Conservation (phyloP, 2,329 filamentous ascomycete species). For the Chaetothyriales sp. region DNA sequence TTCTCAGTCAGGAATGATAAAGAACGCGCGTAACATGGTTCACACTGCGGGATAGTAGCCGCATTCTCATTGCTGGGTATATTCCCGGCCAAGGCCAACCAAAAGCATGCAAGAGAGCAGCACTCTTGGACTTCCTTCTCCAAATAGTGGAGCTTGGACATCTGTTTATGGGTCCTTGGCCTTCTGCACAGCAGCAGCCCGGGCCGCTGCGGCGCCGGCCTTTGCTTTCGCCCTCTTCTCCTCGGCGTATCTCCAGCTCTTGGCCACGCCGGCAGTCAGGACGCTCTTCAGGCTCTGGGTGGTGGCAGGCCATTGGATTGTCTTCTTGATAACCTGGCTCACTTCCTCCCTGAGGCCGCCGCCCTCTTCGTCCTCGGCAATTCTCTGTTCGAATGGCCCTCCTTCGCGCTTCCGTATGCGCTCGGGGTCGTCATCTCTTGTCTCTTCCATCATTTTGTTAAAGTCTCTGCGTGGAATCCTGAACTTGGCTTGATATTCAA, state of each 20-base stretch:
- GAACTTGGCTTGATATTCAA: conserved; percentile 85
- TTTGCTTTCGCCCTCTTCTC: conserved; percentile 54
- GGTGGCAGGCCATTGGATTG: conserved; percentile 83
- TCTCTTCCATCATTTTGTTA: conserved; percentile 66
- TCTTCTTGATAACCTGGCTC: conserved; percentile 65
- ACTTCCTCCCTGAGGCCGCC: conserved; percentile 56
- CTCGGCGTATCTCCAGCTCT: conserved; percentile 59
- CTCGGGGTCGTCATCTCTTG: conserved; percentile 50
- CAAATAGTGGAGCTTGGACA: not conserved
- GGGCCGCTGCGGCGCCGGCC: conserved; percentile 7
- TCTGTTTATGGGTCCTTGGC: conserved; percentile 1
- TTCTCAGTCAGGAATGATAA: not conserved
- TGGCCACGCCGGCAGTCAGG: conserved; percentile 59
- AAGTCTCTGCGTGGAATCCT: conserved; percentile 74
- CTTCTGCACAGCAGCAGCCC: conserved; percentile 1
- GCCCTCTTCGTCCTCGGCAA: conserved; percentile 54
- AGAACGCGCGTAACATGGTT: not conserved
- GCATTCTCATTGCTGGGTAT: not conserved
- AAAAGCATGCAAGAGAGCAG: not conserved
- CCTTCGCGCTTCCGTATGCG: conserved; percentile 62
- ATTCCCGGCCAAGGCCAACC: not conserved
- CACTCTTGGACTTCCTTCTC: not conserved
- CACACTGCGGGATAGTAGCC: not conserved
- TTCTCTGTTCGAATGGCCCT: conserved; percentile 72
- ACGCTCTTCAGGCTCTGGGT: conserved; percentile 74